phyloP scores from a whole-genome alignment of 2,329 filamentous ascomycete genomes.

The Tolypocladium tundrense region DNA sequence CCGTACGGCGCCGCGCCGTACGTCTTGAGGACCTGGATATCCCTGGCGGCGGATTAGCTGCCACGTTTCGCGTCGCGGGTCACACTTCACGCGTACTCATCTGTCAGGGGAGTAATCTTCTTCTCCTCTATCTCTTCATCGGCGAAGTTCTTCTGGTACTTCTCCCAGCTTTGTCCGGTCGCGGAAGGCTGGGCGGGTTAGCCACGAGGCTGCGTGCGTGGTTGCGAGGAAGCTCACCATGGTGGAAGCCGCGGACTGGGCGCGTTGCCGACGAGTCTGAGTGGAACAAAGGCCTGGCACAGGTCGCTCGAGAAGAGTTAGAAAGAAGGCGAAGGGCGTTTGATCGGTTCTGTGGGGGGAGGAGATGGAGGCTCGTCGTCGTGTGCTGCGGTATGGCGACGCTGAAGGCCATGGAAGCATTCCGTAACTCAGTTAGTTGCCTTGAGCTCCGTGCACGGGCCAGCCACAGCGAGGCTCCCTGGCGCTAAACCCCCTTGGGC shows the following conservation, averaged over 20 bases:
- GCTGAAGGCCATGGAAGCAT: slow-evolving; percentile 24
- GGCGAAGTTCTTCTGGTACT: slow-evolving; percentile 94
- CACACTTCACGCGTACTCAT: slow-evolving; percentile 61
- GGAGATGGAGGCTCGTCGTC: slow-evolving; percentile 1
- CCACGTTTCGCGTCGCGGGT: slow-evolving; percentile 1
- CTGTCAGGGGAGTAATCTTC: slow-evolving; percentile 95
- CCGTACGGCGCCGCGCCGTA: slow-evolving; percentile 96
- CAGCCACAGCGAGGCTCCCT: slow-evolving; percentile 10
- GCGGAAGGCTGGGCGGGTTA: slow-evolving; percentile 65
- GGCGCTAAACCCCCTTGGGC: slow-evolving; percentile 13
- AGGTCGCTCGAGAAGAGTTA: neutral
- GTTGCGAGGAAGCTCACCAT: slow-evolving; percentile 27
- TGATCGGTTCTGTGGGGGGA: neutral
- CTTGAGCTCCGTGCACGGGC: slow-evolving; percentile 27
- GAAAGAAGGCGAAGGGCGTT: neutral
- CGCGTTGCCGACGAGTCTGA: slow-evolving; percentile 7
- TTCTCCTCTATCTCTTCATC: slow-evolving; percentile 98
- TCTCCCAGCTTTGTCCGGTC: slow-evolving; percentile 92
- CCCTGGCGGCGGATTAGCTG: slow-evolving; percentile 44
- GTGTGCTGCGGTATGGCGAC: slow-evolving; percentile 10
- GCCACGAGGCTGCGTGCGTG: slow-evolving; percentile 5
- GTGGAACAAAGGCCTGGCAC: neutral
- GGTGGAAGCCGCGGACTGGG: slow-evolving; percentile 21
- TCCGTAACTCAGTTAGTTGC: slow-evolving; percentile 30
- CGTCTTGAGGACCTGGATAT: slow-evolving; percentile 98